These are phyloP conservation scores for Zygotorulaspora danielsina DNA, from an alignment of 805 yeast species.

Conservation along the genomic window DNA sequence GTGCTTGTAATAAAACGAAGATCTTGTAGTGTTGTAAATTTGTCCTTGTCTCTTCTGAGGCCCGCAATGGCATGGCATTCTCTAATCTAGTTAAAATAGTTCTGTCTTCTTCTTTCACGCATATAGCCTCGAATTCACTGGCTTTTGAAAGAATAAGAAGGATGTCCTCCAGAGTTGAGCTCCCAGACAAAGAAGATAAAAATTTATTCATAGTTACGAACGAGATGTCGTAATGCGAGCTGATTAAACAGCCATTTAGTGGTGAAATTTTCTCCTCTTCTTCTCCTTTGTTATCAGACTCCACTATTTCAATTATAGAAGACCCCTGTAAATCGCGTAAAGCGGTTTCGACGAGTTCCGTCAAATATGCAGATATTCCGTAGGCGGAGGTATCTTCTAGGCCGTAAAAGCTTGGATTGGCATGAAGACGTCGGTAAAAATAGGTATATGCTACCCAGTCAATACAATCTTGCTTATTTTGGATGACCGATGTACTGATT, in stretches of 20 bases:
- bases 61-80: slow-evolving; percentile 59
- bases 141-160: slow-evolving; percentile 65
- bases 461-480: slow-evolving; percentile 74
- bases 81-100: slow-evolving; percentile 46
- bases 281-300: slow-evolving; percentile 33
- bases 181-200: slow-evolving; percentile 45
- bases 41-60: slow-evolving; percentile 31
- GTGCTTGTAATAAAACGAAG: slow-evolving; percentile 73
- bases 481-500: slow-evolving; percentile 60
- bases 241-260: slow-evolving; percentile 65
- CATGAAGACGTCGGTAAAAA: slow-evolving; percentile 72
- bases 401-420: slow-evolving; percentile 90
- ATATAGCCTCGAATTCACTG: slow-evolving; percentile 64
- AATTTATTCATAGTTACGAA: slow-evolving; percentile 65
- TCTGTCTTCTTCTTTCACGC: slow-evolving; percentile 61
- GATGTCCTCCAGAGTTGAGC: slow-evolving; percentile 56
- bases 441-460: slow-evolving; percentile 86
- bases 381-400: slow-evolving; percentile 55
- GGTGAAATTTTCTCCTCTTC: slow-evolving; percentile 48
- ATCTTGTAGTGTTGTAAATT: slow-evolving; percentile 61
- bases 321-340: slow-evolving; percentile 59
- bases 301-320: slow-evolving; percentile 57
- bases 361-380: slow-evolving; percentile 76
- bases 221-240: slow-evolving; percentile 66
- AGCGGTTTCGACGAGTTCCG: slow-evolving; percentile 74